Percentiles rank a stretch among this genome's conserved stretches.
These are phyloP conservation scores for Pichia ethanolica DNA, from an alignment of 805 yeast genomes.

Conservation along the genomic window DNA sequence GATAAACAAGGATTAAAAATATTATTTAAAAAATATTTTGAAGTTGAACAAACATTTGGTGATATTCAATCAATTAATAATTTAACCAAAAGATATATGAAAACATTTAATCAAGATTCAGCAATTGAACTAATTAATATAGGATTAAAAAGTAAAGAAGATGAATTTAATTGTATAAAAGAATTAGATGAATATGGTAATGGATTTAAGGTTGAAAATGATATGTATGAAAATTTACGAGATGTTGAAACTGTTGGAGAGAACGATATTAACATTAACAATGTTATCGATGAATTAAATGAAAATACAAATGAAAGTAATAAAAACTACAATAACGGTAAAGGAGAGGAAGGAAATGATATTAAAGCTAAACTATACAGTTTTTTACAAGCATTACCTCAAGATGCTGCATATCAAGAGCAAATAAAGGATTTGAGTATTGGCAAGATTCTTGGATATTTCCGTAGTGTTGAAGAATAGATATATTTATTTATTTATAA, in stretches of 20 bases:
- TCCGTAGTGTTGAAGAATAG: background rate
- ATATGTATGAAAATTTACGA: background rate
- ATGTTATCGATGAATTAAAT: background rate
- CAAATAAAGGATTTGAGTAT: background rate
- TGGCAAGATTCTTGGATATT: background rate
- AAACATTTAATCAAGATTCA: conserved; percentile 56
- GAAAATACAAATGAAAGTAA: background rate
- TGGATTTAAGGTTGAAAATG: background rate
- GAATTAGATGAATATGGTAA: background rate
- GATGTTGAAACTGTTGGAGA: background rate
- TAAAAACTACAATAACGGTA: background rate
- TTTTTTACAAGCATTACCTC: conserved; percentile 2
- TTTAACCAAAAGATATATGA: conserved; percentile 59
- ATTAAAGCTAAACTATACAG: background rate
- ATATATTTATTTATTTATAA: too few species aligned
- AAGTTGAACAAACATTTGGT: conserved; percentile 63
- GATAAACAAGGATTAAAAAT: conserved; percentile 30
- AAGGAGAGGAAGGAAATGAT: background rate
- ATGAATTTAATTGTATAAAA: background rate
- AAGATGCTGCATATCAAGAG: background rate
- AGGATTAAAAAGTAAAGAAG: background rate
- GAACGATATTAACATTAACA: background rate
- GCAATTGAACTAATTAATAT: conserved; percentile 16
- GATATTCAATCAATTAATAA: conserved; percentile 59
- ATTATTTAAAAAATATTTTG: conserved; percentile 52